These are phyloP conservation scores for Tieghemiomyces parasiticus DNA, from an alignment of 192 early-diverging fungal species.

Conservation along the genomic window DNA sequence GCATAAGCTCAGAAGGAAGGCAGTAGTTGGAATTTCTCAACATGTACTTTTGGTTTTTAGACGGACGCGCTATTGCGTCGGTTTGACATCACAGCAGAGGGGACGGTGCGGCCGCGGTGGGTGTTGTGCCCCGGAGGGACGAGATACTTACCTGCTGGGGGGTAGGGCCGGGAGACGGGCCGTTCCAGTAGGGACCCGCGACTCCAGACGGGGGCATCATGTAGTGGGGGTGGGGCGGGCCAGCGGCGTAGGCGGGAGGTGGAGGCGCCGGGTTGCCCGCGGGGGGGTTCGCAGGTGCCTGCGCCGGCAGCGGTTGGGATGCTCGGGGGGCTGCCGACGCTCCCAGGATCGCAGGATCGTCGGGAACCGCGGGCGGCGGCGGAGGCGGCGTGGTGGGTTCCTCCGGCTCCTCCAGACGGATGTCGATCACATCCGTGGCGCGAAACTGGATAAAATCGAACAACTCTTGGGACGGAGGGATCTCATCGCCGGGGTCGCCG, in stretches of 20 bases:
- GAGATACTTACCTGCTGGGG: neutral
- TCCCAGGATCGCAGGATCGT: slow-evolving; percentile 72
- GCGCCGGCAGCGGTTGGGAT: too few species aligned
- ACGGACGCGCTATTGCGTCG: too few species aligned
- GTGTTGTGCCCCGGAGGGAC: too few species aligned
- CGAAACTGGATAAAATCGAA: slow-evolving; percentile 91
- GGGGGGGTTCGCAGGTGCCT: neutral
- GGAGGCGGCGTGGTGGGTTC: slow-evolving; percentile 32
- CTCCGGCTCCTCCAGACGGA: slow-evolving; percentile 42
- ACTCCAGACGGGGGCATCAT: neutral
- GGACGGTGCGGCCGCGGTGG: too few species aligned
- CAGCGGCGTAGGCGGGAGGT: neutral
- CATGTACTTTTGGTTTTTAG: too few species aligned
- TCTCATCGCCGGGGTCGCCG: slow-evolving; percentile 61
- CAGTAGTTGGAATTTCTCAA: too few species aligned
- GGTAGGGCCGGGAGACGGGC: neutral
- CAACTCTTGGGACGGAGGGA: slow-evolving; percentile 67
- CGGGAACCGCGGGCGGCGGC: slow-evolving; percentile 40
- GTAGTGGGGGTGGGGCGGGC: neutral
- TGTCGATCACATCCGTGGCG: slow-evolving; percentile 81
- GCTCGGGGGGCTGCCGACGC: too few species aligned
- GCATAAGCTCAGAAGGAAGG: too few species aligned
- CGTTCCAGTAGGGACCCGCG: neutral
- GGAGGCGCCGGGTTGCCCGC: neutral
- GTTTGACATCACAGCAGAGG: too few species aligned